Evolutionary conservation across 179 eudicot species (phyloP), one percentile per base, ranked within the genome.

Genomic region (Spergularia azorica): DNA sequence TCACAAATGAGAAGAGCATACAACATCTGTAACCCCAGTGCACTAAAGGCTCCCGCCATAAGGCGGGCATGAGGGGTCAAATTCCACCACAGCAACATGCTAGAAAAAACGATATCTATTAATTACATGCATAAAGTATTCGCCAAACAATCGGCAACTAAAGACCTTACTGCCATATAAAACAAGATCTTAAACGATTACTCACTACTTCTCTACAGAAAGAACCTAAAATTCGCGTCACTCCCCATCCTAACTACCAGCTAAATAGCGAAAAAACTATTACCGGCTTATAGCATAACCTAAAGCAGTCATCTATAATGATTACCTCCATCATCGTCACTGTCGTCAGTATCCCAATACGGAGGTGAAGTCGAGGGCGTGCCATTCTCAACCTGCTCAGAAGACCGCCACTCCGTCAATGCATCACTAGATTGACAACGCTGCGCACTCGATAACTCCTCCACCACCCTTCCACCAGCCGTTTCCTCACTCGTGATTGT

Each of bases 291-390:
- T 8, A 64, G n/a, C 56, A 11, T 52, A 21, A 12, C 13, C 43
- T 56, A 26, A 62, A 51, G 63, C 13, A 80, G 65, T 70, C 15
- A 67, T 26, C 83, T 13, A 48, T 51, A 10, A 7, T 50, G 21
- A 66, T 70, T 88, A 94, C 94, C 92, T 82, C 90, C 83, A 72
- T 89, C 94, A 63, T 90, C 92, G 32, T 92, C 96, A 77, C 87
- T 84, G 55, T 87, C 91, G 61, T 92, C 95, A 50, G 87, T 87
- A 79, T 94, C 98, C 97, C 98, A 92, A 71, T 87, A 92, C 17
- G 97, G 92, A 20, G 94, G 98, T 20, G 96, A 90, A 70, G 98
- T 94, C 2, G 98, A 94, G n/a, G 98, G 92, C 48, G 71, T 82
- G 51, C 88, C 91, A 83, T 84, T 89, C 73, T 89, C 92, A 80